Evolutionary conservation across 148 eudicot genomes (phyloP), one percentile per base, ranked within the genome.

Genomic region (Arctostaphylos glauca): DNA sequence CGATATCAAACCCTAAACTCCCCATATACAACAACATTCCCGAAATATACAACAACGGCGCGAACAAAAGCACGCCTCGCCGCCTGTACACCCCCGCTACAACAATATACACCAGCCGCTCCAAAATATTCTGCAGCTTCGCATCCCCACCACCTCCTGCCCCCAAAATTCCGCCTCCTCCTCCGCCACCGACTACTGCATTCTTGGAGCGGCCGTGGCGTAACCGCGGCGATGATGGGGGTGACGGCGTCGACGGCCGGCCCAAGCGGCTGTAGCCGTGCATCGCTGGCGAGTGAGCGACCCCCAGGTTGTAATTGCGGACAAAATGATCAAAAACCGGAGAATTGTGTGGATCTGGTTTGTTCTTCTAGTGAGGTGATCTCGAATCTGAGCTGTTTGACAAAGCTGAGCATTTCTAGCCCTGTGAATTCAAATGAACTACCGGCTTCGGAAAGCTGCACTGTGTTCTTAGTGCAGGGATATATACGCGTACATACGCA

Each of bases 11-110:
- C 41, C 93, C 92, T 80, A 94, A 73, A 47, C 91, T 90, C 13
- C 98, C 95, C 94, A 96, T 92, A 82, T 96, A 96, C 88, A 94
- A 43, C 88, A 96, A 87, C 98, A 96, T 94, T 49, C 95, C 96
- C 5, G 92, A 77, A 81, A 96, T 90, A 76, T 96, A 94, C 88
- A 96, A 77, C 86, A 96, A 78, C 0, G 99, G 99, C 2, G 97
- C 98, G 53, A 93, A 84, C 81, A 96, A 85, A 7, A 96, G 81
- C 85, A 96, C 89, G 67, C 99, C 95, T 81, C 93, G 89, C 76
- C 97, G 85, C 85, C 94, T 88, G 71, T 92, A 94, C 70, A 90
- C 92, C 14, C 91, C 81, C 31, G 98, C 84, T 62, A 96, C 90
- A 12, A 94, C 80, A 25, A 89, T 41, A 82, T 87, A 94, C 59